A percentile compares a stretch with the other conserved stretches of the same genome.
These are phyloP conservation scores for Cornus suecica DNA, from an alignment of 148 eudicot species.

Conservation along the genomic window DNA sequence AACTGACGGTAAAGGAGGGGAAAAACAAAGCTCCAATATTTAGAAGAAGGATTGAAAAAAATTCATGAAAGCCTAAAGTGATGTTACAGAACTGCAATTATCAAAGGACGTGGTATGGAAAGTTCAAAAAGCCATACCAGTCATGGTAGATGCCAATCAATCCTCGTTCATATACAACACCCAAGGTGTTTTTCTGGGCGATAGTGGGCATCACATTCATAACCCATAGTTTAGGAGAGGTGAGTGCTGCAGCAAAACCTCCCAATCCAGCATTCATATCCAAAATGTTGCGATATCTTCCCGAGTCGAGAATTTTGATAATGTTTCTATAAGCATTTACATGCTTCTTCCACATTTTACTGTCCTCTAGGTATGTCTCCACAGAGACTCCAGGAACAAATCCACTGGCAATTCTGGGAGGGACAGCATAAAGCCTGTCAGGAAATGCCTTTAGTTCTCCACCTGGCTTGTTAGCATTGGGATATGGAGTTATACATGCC, in stretches of 20 bases:
- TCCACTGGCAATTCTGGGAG: slow-evolving; percentile 35
- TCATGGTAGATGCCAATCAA: slow-evolving; percentile 48
- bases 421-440: slow-evolving; percentile 30
- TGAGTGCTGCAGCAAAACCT: slow-evolving; percentile 39
- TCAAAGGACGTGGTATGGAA: background rate
- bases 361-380: slow-evolving; percentile 33
- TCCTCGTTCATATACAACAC: slow-evolving; percentile 36
- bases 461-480: slow-evolving; percentile 12
- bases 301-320: slow-evolving; percentile 32
- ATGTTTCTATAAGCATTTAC: slow-evolving; percentile 33
- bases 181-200: slow-evolving; percentile 32
- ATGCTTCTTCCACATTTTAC: slow-evolving; percentile 35
- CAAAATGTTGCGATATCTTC: slow-evolving; percentile 37
- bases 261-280: slow-evolving; percentile 47
- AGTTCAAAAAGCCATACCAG: slow-evolving; percentile 22
- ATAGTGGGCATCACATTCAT: slow-evolving; percentile 49
- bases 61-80: background rate
- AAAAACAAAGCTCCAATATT: background rate
- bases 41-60: background rate
- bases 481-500: slow-evolving; percentile 24
- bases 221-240: slow-evolving; percentile 38
- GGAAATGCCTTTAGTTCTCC: slow-evolving; percentile 34
- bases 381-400: slow-evolving; percentile 31
- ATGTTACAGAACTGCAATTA: background rate
- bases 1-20: no score